phyloP scores from a whole-genome alignment of 2,329 filamentous ascomycete species.

The Colletotrichum tofieldiae region DNA sequence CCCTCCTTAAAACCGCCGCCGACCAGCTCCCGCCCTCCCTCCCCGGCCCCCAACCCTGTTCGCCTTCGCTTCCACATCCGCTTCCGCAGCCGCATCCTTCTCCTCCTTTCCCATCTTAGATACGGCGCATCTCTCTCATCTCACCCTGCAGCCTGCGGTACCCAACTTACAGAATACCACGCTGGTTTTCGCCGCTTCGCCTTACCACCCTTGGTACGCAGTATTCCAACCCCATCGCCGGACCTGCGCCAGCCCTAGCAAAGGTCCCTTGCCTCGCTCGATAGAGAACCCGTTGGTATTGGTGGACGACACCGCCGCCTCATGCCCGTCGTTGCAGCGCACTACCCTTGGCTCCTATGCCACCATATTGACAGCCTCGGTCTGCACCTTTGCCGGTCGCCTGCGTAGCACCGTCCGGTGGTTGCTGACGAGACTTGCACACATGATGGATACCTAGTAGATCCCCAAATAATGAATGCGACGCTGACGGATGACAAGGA shows the following conservation, averaged over 20 bases:
- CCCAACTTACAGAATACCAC: neutral
- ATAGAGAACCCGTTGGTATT: neutral
- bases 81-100: slow-evolving; percentile 1
- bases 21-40: neutral
- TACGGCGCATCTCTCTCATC: neutral
- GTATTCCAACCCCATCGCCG: neutral
- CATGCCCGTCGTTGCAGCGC: neutral
- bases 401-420: neutral
- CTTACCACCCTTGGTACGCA: neutral
- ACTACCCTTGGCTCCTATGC: neutral
- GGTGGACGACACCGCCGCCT: neutral
- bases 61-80: neutral
- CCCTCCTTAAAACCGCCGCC: neutral
- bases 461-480: slow-evolving; percentile 17
- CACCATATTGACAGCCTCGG: slow-evolving; percentile 15
- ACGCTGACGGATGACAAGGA: slow-evolving; percentile 32
- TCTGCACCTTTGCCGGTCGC: slow-evolving; percentile 16
- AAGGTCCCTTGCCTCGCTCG: neutral
- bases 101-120: neutral
- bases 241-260: neutral
- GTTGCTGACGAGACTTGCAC: slow-evolving; percentile 23
- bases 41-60: neutral
- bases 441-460: neutral
- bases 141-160: neutral
- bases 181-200: neutral